Conservation (phyloP, 2,329 filamentous ascomycete genomes). For the Xylaria sp. region DNA sequence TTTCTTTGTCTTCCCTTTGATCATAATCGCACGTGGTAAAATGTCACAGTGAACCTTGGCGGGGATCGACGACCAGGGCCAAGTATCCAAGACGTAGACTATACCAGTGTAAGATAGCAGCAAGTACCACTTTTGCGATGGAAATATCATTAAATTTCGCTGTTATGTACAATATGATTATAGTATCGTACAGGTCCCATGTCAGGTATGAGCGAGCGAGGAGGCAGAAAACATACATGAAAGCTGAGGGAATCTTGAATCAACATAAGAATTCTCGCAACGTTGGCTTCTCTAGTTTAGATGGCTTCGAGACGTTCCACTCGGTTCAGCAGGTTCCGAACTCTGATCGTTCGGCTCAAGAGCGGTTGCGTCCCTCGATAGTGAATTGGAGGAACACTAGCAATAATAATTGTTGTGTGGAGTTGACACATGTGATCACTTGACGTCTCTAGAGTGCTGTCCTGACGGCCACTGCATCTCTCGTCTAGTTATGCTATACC, state of each 20-base stretch:
- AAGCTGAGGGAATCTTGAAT: background rate
- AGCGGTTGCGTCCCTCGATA: background rate
- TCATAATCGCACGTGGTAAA: too few relatives aligned
- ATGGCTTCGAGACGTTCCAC: background rate
- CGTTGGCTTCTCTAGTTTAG: background rate
- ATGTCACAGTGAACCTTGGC: background rate
- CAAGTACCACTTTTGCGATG: background rate
- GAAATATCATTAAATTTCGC: background rate
- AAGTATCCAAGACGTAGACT: too few relatives aligned
- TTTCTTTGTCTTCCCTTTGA: too few relatives aligned
- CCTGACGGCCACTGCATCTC: slow-evolving; percentile 17
- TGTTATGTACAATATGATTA: background rate
- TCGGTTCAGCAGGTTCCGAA: slow-evolving; percentile 20
- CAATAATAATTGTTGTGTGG: background rate
- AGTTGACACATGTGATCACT: background rate
- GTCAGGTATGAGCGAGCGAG: too few relatives aligned
- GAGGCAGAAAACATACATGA: background rate
- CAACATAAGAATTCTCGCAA: background rate
- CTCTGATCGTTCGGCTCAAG: background rate
- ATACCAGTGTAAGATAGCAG: background rate
- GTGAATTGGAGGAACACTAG: background rate
- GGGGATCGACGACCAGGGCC: too few relatives aligned
- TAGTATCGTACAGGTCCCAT: background rate
- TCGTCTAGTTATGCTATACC: slow-evolving; percentile 2
- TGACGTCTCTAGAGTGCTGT: background rate